A percentile compares a stretch with the other conserved stretches of the same genome.
These are phyloP conservation scores for Hymenoscyphus fraxineus DNA, from an alignment of 2,329 filamentous ascomycete species.

Conservation along the genomic window DNA sequence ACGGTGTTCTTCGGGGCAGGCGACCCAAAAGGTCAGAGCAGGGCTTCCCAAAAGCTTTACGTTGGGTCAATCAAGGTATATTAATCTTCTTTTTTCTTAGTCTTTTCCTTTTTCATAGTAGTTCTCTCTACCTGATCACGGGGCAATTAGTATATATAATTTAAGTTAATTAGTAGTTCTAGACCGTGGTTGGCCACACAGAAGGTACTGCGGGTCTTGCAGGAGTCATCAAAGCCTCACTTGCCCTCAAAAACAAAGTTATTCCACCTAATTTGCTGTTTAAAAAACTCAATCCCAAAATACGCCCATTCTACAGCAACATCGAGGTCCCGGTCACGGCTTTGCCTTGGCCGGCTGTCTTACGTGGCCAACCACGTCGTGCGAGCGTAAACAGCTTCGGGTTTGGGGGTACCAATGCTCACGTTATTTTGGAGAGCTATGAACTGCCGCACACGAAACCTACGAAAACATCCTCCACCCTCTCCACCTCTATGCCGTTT, in stretches of 20 bases:
- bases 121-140: too few relatives aligned
- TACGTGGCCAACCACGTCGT: conserved; percentile 17
- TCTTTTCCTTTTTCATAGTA: too few relatives aligned
- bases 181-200: conserved; percentile 29
- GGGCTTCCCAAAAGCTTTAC: not conserved
- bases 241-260: conserved; percentile 22
- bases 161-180: too few relatives aligned
- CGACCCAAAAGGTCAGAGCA: conserved; percentile 5
- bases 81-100: too few relatives aligned
- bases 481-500: not conserved
- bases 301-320: not conserved
- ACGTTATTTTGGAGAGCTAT: not conserved
- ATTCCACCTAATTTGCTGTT: conserved; percentile 18
- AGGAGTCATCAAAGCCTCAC: conserved; percentile 26
- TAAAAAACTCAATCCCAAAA: conserved; percentile 5
- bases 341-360: conserved; percentile 20
- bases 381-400: not conserved
- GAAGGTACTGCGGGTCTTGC: conserved; percentile 28
- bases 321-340: conserved; percentile 15
- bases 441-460: not conserved
- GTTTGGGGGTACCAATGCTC: not conserved
- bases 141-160: too few relatives aligned
- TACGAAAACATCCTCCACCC: too few relatives aligned
- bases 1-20: not conserved
- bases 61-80: conserved; percentile 23